Conservation (phyloP, 441 rosid species). For the Cnidoscolus chayamansa region DNA sequence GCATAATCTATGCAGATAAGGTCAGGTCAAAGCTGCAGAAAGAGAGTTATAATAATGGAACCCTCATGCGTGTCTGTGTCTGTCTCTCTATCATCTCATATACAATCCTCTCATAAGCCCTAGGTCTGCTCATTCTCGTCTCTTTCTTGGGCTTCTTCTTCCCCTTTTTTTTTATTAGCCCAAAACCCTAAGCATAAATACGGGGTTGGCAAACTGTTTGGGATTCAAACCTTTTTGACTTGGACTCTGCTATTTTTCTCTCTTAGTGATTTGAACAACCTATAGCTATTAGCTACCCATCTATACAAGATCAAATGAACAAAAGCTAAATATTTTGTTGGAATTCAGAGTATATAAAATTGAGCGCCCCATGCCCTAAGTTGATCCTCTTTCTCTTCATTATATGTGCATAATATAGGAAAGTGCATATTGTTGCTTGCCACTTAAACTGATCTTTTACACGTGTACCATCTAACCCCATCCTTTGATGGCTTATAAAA, state of each 20-base stretch:
- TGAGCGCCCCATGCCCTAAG: background rate
- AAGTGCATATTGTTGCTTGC: too few species aligned
- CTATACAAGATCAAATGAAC: too few species aligned
- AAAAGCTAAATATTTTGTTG: too few species aligned
- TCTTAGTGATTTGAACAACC: background rate
- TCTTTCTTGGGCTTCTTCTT: conserved; percentile 20
- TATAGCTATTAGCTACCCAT: background rate
- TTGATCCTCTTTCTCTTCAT: background rate
- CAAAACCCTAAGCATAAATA: conserved; percentile 24
- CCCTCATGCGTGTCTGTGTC: conserved; percentile 31
- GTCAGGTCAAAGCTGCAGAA: conserved; percentile 16
- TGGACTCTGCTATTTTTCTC: conserved; percentile 17
- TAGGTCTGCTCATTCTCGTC: conserved; percentile 38
- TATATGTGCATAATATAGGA: background rate
- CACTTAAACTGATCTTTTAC: too few species aligned
- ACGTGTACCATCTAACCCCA: too few species aligned
- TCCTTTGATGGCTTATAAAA: too few species aligned
- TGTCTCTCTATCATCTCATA: conserved; percentile 18
- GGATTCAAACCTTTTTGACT: conserved; percentile 39
- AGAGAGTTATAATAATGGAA: conserved; percentile 20
- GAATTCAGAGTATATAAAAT: background rate
- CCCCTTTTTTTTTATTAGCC: conserved; percentile 3
- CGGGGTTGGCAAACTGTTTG: conserved; percentile 19
- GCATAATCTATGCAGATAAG: background rate
- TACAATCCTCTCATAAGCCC: conserved; percentile 28